These are phyloP conservation scores for Lithohypha guttulata DNA, from an alignment of 2,329 filamentous ascomycete genomes.

Conservation along the genomic window DNA sequence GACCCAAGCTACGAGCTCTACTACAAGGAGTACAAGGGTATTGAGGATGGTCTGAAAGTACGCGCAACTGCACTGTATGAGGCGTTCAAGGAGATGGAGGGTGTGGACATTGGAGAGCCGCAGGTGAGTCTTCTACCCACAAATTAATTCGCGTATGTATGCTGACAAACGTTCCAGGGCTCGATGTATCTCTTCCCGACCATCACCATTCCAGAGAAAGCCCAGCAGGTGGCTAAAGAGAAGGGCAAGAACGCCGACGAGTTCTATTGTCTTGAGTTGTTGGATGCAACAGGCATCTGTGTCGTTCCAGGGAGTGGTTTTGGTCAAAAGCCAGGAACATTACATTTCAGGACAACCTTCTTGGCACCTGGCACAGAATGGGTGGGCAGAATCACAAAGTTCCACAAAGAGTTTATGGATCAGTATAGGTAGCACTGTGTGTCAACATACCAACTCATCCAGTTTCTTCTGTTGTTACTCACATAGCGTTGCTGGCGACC, in stretches of 20 bases:
- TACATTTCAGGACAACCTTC: conserved; percentile 96
- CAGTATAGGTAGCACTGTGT: conserved; percentile 57
- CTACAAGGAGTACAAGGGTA: conserved; percentile 70
- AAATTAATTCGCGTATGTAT: conserved; percentile 2
- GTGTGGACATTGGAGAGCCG: conserved; percentile 78
- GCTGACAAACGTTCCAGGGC: conserved; percentile 49
- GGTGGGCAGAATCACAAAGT: conserved; percentile 76
- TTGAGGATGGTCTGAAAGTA: conserved; percentile 65
- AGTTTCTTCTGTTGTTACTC: too few species aligned
- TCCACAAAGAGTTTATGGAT: conserved; percentile 84
- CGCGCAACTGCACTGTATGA: conserved; percentile 78
- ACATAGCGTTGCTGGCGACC: too few species aligned
- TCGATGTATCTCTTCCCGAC: conserved; percentile 99
- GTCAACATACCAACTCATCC: too few species aligned
- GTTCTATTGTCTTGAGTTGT: conserved; percentile 83
- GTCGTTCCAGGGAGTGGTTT: conserved; percentile 89
- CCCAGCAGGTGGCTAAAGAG: conserved; percentile 60
- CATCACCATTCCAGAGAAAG: conserved; percentile 68
- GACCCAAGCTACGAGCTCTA: conserved; percentile 79
- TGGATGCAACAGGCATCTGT: conserved; percentile 90
- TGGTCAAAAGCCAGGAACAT: conserved; percentile 79
- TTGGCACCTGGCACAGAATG: conserved; percentile 92
- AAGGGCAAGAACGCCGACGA: conserved; percentile 73
- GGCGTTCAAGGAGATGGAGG: conserved; percentile 90
- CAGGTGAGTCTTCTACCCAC: conserved; percentile 38